phyloP scores from a whole-genome alignment of 208 protist genomes.

The Crithidia fasciculata region DNA sequence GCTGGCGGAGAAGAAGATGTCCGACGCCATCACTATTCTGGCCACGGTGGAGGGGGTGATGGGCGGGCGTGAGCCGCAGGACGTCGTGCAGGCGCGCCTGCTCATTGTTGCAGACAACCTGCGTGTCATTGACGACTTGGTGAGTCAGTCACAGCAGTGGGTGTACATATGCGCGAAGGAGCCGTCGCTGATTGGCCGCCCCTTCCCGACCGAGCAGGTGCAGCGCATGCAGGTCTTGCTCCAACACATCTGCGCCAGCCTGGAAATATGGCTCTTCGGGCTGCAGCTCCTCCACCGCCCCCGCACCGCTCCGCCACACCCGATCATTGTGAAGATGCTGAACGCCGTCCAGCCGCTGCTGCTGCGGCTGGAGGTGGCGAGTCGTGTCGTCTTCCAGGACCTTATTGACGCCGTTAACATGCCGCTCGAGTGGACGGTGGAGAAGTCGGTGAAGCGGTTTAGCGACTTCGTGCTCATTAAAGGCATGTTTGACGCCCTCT shows the following conservation, averaged over 20 bases:
- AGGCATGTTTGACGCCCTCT: conserved; percentile 35
- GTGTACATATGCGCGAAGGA: conserved; percentile 42
- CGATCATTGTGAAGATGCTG: conserved; percentile 41
- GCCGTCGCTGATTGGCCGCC: conserved; percentile 45
- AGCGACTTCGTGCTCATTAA: conserved; percentile 55
- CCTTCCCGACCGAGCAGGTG: conserved; percentile 47
- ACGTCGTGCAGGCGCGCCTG: conserved; percentile 31
- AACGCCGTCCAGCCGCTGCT: conserved; percentile 33
- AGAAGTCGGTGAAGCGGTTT: conserved; percentile 39
- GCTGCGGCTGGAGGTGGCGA: conserved; percentile 36
- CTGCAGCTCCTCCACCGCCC: conserved; percentile 50
- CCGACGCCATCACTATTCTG: conserved; percentile 51
- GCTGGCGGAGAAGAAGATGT: conserved; percentile 36
- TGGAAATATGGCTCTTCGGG: conserved; percentile 59
- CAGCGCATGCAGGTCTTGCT: conserved; percentile 40
- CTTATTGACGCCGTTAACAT: conserved; percentile 55
- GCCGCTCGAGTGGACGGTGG: conserved; percentile 38
- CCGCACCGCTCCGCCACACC: conserved; percentile 29
- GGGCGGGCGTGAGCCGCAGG: conserved; percentile 8
- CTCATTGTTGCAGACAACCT: conserved; percentile 18
- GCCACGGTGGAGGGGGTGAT: conserved; percentile 26
- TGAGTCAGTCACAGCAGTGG: conserved; percentile 33
- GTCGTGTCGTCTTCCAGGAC: conserved; percentile 59
- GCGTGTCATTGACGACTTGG: conserved; percentile 12
- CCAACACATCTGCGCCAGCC: conserved; percentile 39